Evolutionary conservation across 257 asterid species (phyloP).

Genomic region (Gentiana straminea): DNA sequence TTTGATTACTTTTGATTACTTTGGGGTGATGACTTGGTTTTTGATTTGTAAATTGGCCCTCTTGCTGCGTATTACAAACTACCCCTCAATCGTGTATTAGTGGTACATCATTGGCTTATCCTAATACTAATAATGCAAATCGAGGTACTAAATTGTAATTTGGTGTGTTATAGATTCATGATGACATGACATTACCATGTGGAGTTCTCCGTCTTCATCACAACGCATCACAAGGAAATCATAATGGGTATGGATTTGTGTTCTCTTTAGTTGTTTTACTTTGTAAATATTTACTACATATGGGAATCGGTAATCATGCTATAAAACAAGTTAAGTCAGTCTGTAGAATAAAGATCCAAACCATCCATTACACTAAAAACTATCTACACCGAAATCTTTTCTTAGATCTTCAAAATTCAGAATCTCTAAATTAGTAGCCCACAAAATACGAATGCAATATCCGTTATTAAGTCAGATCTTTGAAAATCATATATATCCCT

Average conservation of each 20-base stretch:
- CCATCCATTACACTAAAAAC: too few relatives aligned
- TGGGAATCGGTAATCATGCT: too few relatives aligned
- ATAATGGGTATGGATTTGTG: conserved; percentile 66
- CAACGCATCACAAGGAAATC: conserved; percentile 69
- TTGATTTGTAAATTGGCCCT: conserved; percentile 64
- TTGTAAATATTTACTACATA: not conserved
- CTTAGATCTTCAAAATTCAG: too few relatives aligned
- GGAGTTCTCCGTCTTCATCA: conserved; percentile 91
- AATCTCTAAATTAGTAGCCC: too few relatives aligned
- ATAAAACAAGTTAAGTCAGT: too few relatives aligned
- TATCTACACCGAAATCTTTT: too few relatives aligned
- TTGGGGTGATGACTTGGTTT: not conserved
- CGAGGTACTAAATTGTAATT: conserved; percentile 2
- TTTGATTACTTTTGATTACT: too few relatives aligned
- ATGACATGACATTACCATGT: conserved; percentile 90
- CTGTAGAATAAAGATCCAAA: too few relatives aligned
- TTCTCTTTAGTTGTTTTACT: too few relatives aligned
- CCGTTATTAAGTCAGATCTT: too few relatives aligned
- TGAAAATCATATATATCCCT: too few relatives aligned
- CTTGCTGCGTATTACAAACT: conserved; percentile 96
- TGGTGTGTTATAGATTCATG: conserved; percentile 54
- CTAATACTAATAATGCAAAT: not conserved
- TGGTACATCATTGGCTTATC: conserved; percentile 37
- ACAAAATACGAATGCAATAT: too few relatives aligned
- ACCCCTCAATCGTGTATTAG: conserved; percentile 83